Conservation (phyloP, 805 yeast genomes). For the Nakazawaea pomicola region DNA sequence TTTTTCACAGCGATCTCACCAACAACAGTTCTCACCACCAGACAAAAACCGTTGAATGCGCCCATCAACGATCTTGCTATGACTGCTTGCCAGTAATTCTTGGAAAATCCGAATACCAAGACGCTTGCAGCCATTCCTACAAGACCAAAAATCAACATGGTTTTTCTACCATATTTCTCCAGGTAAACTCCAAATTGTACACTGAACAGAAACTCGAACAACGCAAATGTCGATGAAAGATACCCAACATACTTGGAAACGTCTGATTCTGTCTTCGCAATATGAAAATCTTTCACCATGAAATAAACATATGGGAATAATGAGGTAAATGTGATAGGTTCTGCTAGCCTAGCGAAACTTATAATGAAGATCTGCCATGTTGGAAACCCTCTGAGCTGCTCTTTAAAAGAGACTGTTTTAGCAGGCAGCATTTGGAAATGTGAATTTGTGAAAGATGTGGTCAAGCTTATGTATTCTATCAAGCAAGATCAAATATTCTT, state of each 20-base stretch:
- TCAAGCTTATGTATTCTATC: no score
- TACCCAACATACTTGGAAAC: slow-evolving; percentile 60
- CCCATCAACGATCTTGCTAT: slow-evolving; percentile 52
- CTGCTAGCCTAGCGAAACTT: slow-evolving; percentile 45
- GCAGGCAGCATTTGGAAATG: neutral
- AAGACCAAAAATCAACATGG: slow-evolving; percentile 45
- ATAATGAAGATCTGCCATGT: slow-evolving; percentile 32
- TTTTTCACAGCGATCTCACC: slow-evolving; percentile 60
- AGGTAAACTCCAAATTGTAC: slow-evolving; percentile 56
- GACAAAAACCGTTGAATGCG: slow-evolving; percentile 56
- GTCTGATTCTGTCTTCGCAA: slow-evolving; percentile 44
- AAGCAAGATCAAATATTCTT: no score
- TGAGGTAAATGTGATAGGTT: slow-evolving; percentile 59
- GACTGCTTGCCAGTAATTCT: slow-evolving; percentile 47
- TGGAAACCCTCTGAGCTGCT: slow-evolving; percentile 6
- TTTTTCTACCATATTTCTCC: slow-evolving; percentile 53
- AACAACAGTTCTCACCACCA: slow-evolving; percentile 54
- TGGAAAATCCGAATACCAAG: slow-evolving; percentile 48
- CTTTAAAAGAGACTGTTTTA: slow-evolving; percentile 2
- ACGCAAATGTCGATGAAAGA: slow-evolving; percentile 55
- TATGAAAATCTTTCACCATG: slow-evolving; percentile 52
- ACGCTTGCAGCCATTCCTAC: slow-evolving; percentile 44
- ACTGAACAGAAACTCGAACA: slow-evolving; percentile 52
- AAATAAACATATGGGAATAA: slow-evolving; percentile 58
- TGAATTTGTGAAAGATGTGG: neutral